Conservation (phyloP, 345 rosid species). For the Camelina laxa region DNA sequence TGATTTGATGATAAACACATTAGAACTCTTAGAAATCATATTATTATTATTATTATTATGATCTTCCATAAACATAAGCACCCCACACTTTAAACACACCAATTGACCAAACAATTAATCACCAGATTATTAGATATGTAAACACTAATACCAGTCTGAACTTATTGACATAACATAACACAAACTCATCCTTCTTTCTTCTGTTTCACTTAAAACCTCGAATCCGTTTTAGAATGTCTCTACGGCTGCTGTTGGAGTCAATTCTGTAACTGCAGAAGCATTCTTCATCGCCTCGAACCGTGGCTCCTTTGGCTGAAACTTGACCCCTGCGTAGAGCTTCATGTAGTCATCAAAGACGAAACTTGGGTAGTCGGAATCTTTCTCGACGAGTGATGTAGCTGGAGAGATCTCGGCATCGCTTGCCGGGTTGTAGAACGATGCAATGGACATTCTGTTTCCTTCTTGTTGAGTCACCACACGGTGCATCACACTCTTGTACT, state of each 20-base stretch:
- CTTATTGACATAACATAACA: slow-evolving; percentile 38
- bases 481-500: slow-evolving; percentile 88
- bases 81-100: slow-evolving; percentile 34
- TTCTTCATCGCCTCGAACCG: slow-evolving; percentile 82
- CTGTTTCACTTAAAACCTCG: slow-evolving; percentile 3
- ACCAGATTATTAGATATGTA: slow-evolving; percentile 28
- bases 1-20: slow-evolving; percentile 3
- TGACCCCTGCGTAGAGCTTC: slow-evolving; percentile 80
- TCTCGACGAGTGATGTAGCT: slow-evolving; percentile 62
- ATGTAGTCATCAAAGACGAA: slow-evolving; percentile 93
- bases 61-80: slow-evolving; percentile 34
- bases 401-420: slow-evolving; percentile 81
- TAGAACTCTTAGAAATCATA: slow-evolving; percentile 13
- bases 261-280: slow-evolving; percentile 42
- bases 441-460: slow-evolving; percentile 87
- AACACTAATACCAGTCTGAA: slow-evolving; percentile 32
- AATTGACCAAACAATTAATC: slow-evolving; percentile 36
- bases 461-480: slow-evolving; percentile 77
- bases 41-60: slow-evolving; percentile 25
- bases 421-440: slow-evolving; percentile 95
- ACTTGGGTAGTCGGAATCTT: slow-evolving; percentile 73
- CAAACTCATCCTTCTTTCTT: slow-evolving; percentile 9
- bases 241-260: slow-evolving; percentile 58
- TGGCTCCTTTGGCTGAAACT: slow-evolving; percentile 93
- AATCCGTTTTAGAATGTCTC: slow-evolving; percentile 36